A percentile compares a stretch with the other conserved stretches of the same genome.
Conservation (phyloP, 176 grass and related monocot genomes). For the Chrysopogon serrulatus region DNA sequence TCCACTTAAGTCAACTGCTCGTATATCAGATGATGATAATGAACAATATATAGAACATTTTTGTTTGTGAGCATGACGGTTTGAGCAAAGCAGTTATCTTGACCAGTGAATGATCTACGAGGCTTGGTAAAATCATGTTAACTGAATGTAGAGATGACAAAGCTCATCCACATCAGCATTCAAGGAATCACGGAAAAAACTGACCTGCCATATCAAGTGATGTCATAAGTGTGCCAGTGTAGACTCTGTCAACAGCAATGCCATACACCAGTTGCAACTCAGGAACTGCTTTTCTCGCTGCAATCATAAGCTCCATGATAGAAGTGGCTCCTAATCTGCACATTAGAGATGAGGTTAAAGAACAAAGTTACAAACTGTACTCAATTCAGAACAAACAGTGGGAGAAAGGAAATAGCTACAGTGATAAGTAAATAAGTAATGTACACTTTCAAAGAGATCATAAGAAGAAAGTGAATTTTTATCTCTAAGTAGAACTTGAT, state of each 20-base stretch:
- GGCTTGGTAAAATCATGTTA: not conserved
- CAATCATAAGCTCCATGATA: conserved; percentile 99
- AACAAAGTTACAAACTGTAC: not conserved
- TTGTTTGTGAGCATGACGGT: not conserved
- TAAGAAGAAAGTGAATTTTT: not conserved
- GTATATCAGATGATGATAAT: not conserved
- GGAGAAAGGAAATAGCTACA: conserved; percentile 11
- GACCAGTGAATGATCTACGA: not conserved
- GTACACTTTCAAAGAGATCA: conserved; percentile 1
- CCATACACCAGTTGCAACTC: conserved; percentile 88
- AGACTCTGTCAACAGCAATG: conserved; percentile 95
- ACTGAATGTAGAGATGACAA: not conserved
- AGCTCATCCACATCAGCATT: not conserved
- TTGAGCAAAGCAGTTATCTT: too few relatives aligned
- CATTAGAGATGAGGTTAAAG: conserved; percentile 21
- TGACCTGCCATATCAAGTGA: conserved; percentile 98
- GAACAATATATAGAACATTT: not conserved
- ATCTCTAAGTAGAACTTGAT: not conserved
- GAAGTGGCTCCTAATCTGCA: conserved; percentile 82
- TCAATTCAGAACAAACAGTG: not conserved
- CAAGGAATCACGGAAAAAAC: not conserved
- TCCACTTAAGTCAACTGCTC: not conserved
- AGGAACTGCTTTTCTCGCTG: conserved; percentile 82
- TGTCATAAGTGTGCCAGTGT: conserved; percentile 91
- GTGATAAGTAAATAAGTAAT: not conserved